These are phyloP conservation scores for Carallia brachiata DNA, from an alignment of 345 rosid genomes.

Conservation along the genomic window DNA sequence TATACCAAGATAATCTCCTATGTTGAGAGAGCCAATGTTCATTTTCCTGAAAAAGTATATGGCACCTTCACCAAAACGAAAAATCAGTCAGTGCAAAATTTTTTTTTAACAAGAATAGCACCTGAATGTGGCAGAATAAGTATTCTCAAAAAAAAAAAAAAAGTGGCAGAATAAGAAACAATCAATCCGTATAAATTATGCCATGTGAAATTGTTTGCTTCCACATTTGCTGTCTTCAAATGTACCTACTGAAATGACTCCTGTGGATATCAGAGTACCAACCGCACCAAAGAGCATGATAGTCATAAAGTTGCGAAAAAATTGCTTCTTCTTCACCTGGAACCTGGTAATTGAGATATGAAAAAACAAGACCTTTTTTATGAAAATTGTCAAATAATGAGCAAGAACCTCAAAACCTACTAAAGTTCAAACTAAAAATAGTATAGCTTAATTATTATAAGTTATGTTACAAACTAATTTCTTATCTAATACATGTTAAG, in stretches of 20 bases:
- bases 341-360: constrained; percentile 42
- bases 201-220: not conserved
- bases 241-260: constrained; percentile 73
- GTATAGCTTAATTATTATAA: too few species aligned
- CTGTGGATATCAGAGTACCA: constrained; percentile 90
- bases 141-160: too few species aligned
- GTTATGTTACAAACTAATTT: too few species aligned
- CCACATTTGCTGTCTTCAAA: not conserved
- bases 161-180: not conserved
- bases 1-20: constrained; percentile 84
- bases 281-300: constrained; percentile 89
- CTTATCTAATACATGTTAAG: too few species aligned
- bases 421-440: too few species aligned
- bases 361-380: not conserved
- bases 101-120: constrained; percentile 1
- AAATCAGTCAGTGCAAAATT: not conserved
- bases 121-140: not conserved
- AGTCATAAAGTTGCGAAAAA: constrained; percentile 95
- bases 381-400: too few species aligned
- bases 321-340: constrained; percentile 98
- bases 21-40: constrained; percentile 57
- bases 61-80: constrained; percentile 50
- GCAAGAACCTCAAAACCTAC: too few species aligned
- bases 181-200: too few species aligned
- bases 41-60: constrained; percentile 64